Evolutionary conservation across 768 basidiomycete genomes (phyloP), one percentile per base, ranked within the genome.

Genomic region (Boletus insuetus): DNA sequence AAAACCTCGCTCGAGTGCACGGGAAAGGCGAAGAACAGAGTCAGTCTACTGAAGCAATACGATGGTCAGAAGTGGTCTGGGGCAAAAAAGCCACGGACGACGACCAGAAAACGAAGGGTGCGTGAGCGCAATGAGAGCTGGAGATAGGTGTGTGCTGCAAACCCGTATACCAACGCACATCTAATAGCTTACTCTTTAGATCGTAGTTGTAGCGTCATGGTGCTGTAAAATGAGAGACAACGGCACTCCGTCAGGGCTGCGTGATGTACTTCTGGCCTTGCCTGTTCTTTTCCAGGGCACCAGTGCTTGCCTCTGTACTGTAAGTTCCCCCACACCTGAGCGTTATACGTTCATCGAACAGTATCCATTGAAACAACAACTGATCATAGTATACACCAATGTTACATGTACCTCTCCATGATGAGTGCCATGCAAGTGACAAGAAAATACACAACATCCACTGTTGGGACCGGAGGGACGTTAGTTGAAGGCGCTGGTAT

Each of bases 21-120:
- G 62, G 58, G 24, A 57, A 68, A 39, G 51, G 56, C n/a, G 61
- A 59, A 32, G 47, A 20, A 19, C 19, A 42, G 47, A 14, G 68
- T 56, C 53, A 51, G 22, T 17, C 61, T 20, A 42, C 51, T 0
- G 58, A 54, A 16, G 57, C 47, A 64, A 70, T 80, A 39, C 65
- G 70, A 24, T 85, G 83, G 83, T 77, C 71, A 49, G 79, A 83
- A 46, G 76, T 81, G 6, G 67, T 83, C 47, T 78, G 49, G 81
- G 83, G 56, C 59, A 68, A 58, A 73, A 75, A 66, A 55, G 5
- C 48, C 5, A 46, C 19, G 11, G 58, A 55, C 7, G 44, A n/a
- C 37, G 51, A 55, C 17, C 51, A 45, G 26, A 56, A 61, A 71
- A 19, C 26, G 26, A 9, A 29, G 26, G 26, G 9, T 9, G 26